These are phyloP conservation scores for Handroanthus guayacan DNA, from an alignment of 257 asterid genomes.

Conservation along the genomic window DNA sequence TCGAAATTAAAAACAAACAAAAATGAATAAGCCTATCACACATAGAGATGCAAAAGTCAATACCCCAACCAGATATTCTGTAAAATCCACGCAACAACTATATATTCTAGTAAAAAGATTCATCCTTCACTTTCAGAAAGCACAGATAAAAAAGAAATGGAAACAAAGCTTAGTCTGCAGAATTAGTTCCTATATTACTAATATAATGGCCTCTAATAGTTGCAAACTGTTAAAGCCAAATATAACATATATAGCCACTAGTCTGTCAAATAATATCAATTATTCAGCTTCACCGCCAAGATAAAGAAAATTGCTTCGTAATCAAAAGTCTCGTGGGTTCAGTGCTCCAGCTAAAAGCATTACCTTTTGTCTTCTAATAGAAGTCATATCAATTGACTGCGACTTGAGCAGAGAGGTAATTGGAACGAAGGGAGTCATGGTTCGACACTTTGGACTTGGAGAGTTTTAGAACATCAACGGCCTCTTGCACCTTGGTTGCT, in stretches of 20 bases:
- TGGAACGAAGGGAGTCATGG: constrained; percentile 59
- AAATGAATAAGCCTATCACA: no score
- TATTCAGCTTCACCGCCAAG: not conserved
- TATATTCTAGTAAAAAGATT: not conserved
- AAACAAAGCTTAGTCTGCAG: not conserved
- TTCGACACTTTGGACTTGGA: constrained; percentile 57
- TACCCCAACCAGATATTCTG: not conserved
- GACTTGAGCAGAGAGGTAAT: constrained; percentile 58
- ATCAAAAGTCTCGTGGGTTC: not conserved
- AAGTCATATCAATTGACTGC: constrained; percentile 53
- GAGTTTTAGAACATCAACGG: constrained; percentile 69
- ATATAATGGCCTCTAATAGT: not conserved
- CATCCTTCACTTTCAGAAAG: constrained; percentile 9
- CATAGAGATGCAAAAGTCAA: no score
- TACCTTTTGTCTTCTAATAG: not conserved
- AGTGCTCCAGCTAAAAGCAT: not conserved
- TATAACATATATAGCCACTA: not conserved
- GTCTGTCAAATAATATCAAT: not conserved
- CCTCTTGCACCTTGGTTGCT: constrained; percentile 76
- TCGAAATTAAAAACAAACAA: no score
- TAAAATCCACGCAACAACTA: not conserved
- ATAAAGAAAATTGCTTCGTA: not conserved
- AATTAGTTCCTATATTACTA: not conserved
- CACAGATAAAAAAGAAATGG: not conserved
- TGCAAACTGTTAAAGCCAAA: not conserved